These are phyloP conservation scores for Camelina neglecta DNA, from an alignment of 345 rosid species.

Conservation along the genomic window DNA sequence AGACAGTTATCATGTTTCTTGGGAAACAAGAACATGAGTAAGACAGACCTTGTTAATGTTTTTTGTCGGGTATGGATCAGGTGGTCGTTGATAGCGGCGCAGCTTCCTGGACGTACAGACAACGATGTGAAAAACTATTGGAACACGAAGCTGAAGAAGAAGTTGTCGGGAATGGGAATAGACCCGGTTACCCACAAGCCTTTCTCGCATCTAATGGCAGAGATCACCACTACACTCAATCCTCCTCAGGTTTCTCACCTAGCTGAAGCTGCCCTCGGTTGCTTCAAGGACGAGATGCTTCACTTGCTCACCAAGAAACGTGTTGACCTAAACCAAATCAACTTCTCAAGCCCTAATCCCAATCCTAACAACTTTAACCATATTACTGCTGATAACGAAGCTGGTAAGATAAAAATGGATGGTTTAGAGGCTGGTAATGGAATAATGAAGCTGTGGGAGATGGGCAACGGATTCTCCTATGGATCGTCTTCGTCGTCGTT, in stretches of 20 bases:
- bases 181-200: slow-evolving; percentile 98
- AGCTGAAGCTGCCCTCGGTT: slow-evolving; percentile 96
- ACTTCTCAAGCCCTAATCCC: slow-evolving; percentile 42
- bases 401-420: slow-evolving; percentile 66
- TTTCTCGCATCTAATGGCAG: slow-evolving; percentile 99
- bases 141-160: slow-evolving; percentile 97
- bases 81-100: slow-evolving; percentile 95
- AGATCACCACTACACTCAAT: slow-evolving; percentile 88
- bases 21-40: neutral
- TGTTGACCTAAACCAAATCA: slow-evolving; percentile 69
- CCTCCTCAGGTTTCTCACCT: slow-evolving; percentile 95
- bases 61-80: slow-evolving; percentile 45
- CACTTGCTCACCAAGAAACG: slow-evolving; percentile 94
- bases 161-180: slow-evolving; percentile 91
- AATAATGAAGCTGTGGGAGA: slow-evolving; percentile 47
- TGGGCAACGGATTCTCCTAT: slow-evolving; percentile 44
- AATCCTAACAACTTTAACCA: slow-evolving; percentile 48
- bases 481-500: slow-evolving; percentile 45
- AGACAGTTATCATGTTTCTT: neutral
- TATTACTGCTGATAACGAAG: slow-evolving; percentile 52
- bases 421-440: slow-evolving; percentile 34
- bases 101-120: slow-evolving; percentile 87
- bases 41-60: neutral
- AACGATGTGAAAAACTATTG: slow-evolving; percentile 92
- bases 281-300: slow-evolving; percentile 98